Base-by-base conservation (phyloP, 2,329 filamentous ascomycete genomes). In the Penicillium crustosum region DNA sequence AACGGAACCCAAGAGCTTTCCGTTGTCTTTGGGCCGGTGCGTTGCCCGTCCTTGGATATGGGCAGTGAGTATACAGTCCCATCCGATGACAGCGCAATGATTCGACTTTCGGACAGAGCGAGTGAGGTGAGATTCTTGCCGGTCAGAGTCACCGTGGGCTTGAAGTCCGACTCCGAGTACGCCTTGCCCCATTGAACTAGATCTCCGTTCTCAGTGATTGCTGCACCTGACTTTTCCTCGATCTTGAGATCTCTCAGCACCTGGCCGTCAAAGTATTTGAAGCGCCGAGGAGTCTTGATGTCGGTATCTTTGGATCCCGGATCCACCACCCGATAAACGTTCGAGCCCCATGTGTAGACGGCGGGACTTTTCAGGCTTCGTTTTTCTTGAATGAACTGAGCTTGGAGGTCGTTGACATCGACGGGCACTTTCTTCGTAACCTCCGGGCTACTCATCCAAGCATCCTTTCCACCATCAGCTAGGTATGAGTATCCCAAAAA, bases 261-360 rank as follows among this genome's bases (percentile, higher is more conserved):
- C 74, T 91, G 85, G 31, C 89, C 89, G 69, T 97, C 87, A 69
- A 99, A 97, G 74, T 88, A 94, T 0, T 83, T 66, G 68, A 97
- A 86, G 58, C 92, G 83, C 58, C 88, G 82, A 15, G 94, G 93
- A 2, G 84, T 86, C 77, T 96, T 97, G 72, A 97, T 81, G 61
- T 88, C 83, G 31, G 80, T 78, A 54, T 96, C 92, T 51, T 88
- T 83, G 9, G 89, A 93, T 61, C 89, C 87, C 1, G 93, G 92
- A 42, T 93, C 92, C 38, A 90, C 90, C n/a, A 96, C 93, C 66
- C 84, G 84, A 59, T 92, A 91, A 17, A 81, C 79, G 68, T 99
- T 99, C 19, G 89, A 91, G 0, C 94, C 94, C 93, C 94, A 99
- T 6, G 89, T 86, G 75, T 96, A 97, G 0, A 97, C 89, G 2